phyloP scores from a whole-genome alignment of 352 stramenopile species.

The Phytophthora brassicae region DNA sequence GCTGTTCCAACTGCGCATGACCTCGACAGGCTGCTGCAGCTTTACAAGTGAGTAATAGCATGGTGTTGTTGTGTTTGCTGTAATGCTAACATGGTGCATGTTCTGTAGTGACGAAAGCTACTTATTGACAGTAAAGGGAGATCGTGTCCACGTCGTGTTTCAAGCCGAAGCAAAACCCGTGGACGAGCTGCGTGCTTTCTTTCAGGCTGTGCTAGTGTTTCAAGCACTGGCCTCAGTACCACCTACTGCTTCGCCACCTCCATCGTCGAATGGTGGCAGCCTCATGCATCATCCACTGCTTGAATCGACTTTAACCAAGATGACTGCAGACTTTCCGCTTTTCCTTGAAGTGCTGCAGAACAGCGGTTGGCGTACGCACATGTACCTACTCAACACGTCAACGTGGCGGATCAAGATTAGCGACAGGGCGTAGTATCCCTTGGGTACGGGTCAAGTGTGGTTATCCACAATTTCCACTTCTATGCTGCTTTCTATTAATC shows the following conservation, averaged over 20 bases:
- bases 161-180: slow-evolving; percentile 44
- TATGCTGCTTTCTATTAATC: neutral
- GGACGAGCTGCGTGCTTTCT: slow-evolving; percentile 76
- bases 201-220: slow-evolving; percentile 63
- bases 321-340: slow-evolving; percentile 58
- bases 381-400: slow-evolving; percentile 69
- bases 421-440: slow-evolving; percentile 40
- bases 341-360: slow-evolving; percentile 65
- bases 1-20: slow-evolving; percentile 37
- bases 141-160: slow-evolving; percentile 57
- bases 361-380: slow-evolving; percentile 69
- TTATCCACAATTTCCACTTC: neutral
- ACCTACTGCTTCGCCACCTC: slow-evolving; percentile 7
- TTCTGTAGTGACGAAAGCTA: slow-evolving; percentile 65
- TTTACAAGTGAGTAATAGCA: slow-evolving; percentile 72
- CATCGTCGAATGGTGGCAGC: slow-evolving; percentile 20
- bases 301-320: slow-evolving; percentile 49
- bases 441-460: slow-evolving; percentile 3
- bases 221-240: slow-evolving; percentile 35
- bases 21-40: slow-evolving; percentile 47
- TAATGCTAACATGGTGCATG: slow-evolving; percentile 2
- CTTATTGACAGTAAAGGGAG: slow-evolving; percentile 41
- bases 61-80: neutral
- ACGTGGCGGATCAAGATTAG: slow-evolving; percentile 69
- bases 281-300: slow-evolving; percentile 36